These are phyloP conservation scores for Wallacemonas sp. DNA, from an alignment of 208 protist species.

Conservation along the genomic window DNA sequence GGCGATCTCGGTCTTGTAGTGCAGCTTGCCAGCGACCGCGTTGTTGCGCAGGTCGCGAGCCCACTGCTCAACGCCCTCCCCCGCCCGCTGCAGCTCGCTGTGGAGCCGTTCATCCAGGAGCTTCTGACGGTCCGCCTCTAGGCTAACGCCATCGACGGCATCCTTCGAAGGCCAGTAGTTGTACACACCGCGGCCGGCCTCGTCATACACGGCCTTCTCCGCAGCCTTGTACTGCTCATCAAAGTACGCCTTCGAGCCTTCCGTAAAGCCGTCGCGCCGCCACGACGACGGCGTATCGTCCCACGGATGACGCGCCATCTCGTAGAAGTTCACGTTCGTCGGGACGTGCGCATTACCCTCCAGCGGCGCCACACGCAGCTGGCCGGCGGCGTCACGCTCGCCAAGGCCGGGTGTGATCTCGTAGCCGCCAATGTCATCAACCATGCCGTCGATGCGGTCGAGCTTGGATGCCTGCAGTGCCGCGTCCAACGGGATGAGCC, in stretches of 20 bases:
- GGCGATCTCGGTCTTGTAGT: constrained; percentile 77
- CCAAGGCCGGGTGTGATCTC: constrained; percentile 71
- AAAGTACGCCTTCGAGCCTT: constrained; percentile 83
- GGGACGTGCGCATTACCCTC: constrained; percentile 71
- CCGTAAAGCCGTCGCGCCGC: constrained; percentile 85
- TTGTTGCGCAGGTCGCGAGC: constrained; percentile 65
- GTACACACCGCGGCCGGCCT: constrained; percentile 45
- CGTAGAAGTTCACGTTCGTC: constrained; percentile 90
- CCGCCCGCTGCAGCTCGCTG: constrained; percentile 47
- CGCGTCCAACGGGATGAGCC: constrained; percentile 51
- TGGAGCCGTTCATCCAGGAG: constrained; percentile 82
- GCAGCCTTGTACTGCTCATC: constrained; percentile 84
- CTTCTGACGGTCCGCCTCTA: constrained; percentile 33
- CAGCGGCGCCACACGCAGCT: constrained; percentile 43
- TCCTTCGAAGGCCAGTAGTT: constrained; percentile 85
- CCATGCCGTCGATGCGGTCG: constrained; percentile 67
- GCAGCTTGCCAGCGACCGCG: constrained; percentile 60
- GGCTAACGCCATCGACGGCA: constrained; percentile 45
- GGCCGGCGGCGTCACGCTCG: constrained; percentile 58
- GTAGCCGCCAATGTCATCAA: constrained; percentile 81
- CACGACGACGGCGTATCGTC: constrained; percentile 79
- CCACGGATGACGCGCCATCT: constrained; percentile 92
- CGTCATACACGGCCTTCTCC: constrained; percentile 78
- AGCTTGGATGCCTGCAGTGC: constrained; percentile 53
- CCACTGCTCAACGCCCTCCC: constrained; percentile 75